Evolutionary conservation across 208 protist species (phyloP).

Genomic region (Porcisia hertigi): DNA sequence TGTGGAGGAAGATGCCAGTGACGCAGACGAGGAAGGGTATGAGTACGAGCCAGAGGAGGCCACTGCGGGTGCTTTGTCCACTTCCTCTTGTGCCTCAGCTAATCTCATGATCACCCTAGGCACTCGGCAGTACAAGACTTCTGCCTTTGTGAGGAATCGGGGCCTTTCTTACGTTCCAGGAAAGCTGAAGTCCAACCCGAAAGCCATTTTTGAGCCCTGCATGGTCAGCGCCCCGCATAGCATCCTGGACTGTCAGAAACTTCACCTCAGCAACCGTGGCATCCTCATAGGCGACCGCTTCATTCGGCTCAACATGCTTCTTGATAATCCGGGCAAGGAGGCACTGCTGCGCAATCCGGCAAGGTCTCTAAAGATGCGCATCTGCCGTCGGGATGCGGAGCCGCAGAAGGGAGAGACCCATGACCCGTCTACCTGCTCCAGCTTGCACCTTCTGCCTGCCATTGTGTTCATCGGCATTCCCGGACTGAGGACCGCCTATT

Average conservation of each 20-base stretch:
- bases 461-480: slow-evolving; percentile 71
- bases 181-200: slow-evolving; percentile 53
- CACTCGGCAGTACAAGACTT: slow-evolving; percentile 47
- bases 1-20: slow-evolving; percentile 18
- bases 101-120: slow-evolving; percentile 33
- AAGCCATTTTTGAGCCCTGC: slow-evolving; percentile 57
- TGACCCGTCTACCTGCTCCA: slow-evolving; percentile 38
- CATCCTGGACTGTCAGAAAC: slow-evolving; percentile 54
- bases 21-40: slow-evolving; percentile 24
- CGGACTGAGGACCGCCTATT: slow-evolving; percentile 69
- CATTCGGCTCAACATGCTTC: slow-evolving; percentile 78
- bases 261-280: slow-evolving; percentile 71
- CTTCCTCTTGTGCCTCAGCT: background rate
- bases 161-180: slow-evolving; percentile 44
- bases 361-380: slow-evolving; percentile 33
- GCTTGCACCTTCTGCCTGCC: slow-evolving; percentile 64
- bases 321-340: slow-evolving; percentile 52
- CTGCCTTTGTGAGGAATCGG: slow-evolving; percentile 62
- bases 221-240: slow-evolving; percentile 41
- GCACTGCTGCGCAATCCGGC: slow-evolving; percentile 52
- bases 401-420: slow-evolving; percentile 21
- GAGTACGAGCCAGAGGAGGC: slow-evolving; percentile 37
- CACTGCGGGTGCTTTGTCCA: slow-evolving; percentile 1
- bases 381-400: slow-evolving; percentile 40
- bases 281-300: slow-evolving; percentile 66